Conservation (phyloP, 257 asterid species). For the Penstemon newberryi region DNA sequence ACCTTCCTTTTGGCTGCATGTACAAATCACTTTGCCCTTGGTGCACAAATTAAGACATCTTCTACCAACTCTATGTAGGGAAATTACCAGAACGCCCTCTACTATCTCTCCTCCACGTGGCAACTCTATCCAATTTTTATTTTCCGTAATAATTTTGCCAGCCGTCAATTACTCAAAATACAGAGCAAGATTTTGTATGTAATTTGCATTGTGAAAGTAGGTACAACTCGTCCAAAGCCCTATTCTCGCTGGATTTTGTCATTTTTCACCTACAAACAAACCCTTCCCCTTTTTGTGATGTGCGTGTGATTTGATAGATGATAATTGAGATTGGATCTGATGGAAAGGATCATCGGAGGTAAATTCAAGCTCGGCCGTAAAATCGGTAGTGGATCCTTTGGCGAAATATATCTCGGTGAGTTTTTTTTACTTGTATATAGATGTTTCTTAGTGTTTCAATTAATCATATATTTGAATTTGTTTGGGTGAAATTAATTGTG, state of each 20-base stretch:
- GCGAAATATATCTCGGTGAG: conserved; percentile 87
- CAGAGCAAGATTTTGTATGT: neutral
- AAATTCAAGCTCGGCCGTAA: conserved; percentile 95
- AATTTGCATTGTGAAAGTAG: neutral
- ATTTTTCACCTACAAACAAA: conserved; percentile 19
- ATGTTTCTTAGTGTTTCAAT: conserved; percentile 2
- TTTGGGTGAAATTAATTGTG: conserved; percentile 7
- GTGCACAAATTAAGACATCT: conserved; percentile 9
- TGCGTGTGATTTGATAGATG: conserved; percentile 34
- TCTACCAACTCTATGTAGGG: conserved; percentile 22
- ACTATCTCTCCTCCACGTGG: conserved; percentile 36
- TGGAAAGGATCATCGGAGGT: conserved; percentile 89
- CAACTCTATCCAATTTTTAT: conserved; percentile 12
- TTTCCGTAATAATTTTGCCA: conserved; percentile 33
- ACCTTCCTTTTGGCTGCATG: conserved; percentile 9
- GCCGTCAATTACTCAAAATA: conserved; percentile 31
- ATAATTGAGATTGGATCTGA: conserved; percentile 48
- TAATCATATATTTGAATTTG: neutral
- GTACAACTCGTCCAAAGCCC: conserved; percentile 48
- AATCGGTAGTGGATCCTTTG: conserved; percentile 98
- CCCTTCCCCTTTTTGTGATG: conserved; percentile 20
- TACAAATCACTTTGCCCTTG: conserved; percentile 21
- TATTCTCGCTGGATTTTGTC: conserved; percentile 22
- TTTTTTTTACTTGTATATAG: conserved; percentile 14
- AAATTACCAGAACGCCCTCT: conserved; percentile 36